Conservation (phyloP, 768 basidiomycete genomes). For the Tulasnella sp. region DNA sequence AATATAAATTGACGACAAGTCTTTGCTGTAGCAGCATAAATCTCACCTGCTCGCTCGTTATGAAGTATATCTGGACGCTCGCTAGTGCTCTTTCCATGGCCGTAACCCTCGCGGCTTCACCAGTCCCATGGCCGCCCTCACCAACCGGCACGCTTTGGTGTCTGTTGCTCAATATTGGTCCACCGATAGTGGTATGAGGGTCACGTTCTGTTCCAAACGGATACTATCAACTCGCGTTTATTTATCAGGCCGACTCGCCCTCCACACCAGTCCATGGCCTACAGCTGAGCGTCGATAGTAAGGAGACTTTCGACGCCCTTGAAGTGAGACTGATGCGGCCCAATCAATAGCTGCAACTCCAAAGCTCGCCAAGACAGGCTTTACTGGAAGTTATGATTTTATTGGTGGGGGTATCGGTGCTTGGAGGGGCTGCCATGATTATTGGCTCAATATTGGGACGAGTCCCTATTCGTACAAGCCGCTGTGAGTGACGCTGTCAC, state of each 20-base stretch:
- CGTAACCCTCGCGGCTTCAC: background rate
- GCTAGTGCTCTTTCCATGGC: background rate
- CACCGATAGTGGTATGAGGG: background rate
- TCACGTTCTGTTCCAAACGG: background rate
- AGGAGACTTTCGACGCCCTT: background rate
- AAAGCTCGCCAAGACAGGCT: background rate
- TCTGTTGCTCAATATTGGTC: background rate
- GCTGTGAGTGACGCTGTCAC: background rate
- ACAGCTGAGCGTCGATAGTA: background rate
- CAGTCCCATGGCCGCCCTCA: background rate
- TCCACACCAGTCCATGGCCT: background rate
- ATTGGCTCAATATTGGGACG: background rate
- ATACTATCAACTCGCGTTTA: background rate
- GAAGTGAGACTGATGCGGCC: background rate
- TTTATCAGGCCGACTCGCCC: background rate
- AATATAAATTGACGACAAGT: background rate
- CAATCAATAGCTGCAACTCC: background rate
- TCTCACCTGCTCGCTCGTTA: background rate
- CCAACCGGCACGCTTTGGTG: conserved; percentile 3
- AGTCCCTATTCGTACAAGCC: background rate
- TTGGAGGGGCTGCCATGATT: conserved; percentile 7
- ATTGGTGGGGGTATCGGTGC: background rate
- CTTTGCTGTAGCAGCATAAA: background rate
- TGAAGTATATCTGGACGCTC: background rate
- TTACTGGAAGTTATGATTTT: background rate